Base-by-base conservation (phyloP, 2,329 filamentous ascomycete genomes). In the Paraphaeosphaeria sporulosa region DNA sequence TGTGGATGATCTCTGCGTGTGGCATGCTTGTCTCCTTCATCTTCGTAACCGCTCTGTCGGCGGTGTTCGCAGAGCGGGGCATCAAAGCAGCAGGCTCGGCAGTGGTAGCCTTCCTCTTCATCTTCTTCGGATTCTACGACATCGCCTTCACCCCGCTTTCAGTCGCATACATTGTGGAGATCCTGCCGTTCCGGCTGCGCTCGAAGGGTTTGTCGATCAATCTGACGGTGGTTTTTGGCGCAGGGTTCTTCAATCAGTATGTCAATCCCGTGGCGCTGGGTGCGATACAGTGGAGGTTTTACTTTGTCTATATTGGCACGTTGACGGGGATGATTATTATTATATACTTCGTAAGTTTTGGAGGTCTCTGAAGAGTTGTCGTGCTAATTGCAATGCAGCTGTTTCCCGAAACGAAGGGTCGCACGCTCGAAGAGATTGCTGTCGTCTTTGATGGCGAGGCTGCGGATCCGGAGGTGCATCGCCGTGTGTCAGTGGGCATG, bases 211-310 rank as follows among this genome's bases (percentile, higher is more conserved):
- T 59, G 15, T 48, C 57, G 6, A 47, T 55, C 48, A 44, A 27
- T 27, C 25, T 57, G 44, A 43, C 48, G 9, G 51, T 49, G 10
- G 56, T 50, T 1, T 57, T 53, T 25, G 19, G 47, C 2, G 51
- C 36, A 6, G 32, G 50, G 27, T 48, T 84, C 70, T 47, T 62
- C 32, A 46, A 54, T 32, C 54, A 57, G 34, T 53, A 47, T 81
- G 85, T 88, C 60, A 87, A 85, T 0, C 86, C 86, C 0, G 81
- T 86, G 25, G 84, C 85, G 17, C 84, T 89, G 64, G 69, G 73
- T 13, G 82, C 79, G 50, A 84, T 86, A 58, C 69, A 72, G 0
- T 85, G 83, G 64, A 75, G 79, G 62, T 85, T 83, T 9, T 86
- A 85, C 65, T 79, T 83, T 40, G 81, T 83, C 17, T 56, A 56